Evolutionary conservation across 2,329 filamentous ascomycete genomes (phyloP).

Genomic region (Coniochaeta sp.): DNA sequence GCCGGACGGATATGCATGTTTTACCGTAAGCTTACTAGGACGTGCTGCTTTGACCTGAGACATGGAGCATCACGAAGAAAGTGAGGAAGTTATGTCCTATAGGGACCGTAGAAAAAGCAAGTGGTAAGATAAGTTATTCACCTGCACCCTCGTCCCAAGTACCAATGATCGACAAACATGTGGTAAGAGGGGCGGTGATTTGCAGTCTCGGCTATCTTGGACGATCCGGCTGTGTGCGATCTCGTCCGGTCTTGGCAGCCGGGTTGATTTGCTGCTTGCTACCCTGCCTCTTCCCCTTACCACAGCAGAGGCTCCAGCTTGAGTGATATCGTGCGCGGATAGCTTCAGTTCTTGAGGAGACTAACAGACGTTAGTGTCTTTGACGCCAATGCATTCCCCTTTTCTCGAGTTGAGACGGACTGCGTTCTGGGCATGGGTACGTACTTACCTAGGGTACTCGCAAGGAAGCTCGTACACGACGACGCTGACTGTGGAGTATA

Average conservation of each 20-base stretch:
- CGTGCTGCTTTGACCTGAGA: not conserved
- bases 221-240: not conserved
- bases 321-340: not conserved
- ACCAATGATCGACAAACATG: not conserved
- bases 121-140: not conserved
- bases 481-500: too few species aligned
- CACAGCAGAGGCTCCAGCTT: too few species aligned
- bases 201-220: not conserved
- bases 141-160: not conserved
- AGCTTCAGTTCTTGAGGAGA: not conserved
- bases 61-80: not conserved
- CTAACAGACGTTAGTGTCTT: not conserved
- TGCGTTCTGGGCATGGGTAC: too few species aligned
- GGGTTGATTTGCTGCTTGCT: too few species aligned
- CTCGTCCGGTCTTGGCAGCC: not conserved
- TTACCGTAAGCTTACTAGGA: not conserved
- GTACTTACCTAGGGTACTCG: not conserved
- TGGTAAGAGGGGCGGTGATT: not conserved
- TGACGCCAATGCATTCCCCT: not conserved
- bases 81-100: not conserved
- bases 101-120: not conserved
- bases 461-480: too few species aligned
- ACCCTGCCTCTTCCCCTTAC: too few species aligned
- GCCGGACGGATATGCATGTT: not conserved
- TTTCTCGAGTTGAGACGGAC: too few species aligned